A percentile compares a stretch with the other conserved stretches of the same genome.
phyloP scores from a whole-genome alignment of 1,139 yeast genomes.

The Geotrichum europaeum region DNA sequence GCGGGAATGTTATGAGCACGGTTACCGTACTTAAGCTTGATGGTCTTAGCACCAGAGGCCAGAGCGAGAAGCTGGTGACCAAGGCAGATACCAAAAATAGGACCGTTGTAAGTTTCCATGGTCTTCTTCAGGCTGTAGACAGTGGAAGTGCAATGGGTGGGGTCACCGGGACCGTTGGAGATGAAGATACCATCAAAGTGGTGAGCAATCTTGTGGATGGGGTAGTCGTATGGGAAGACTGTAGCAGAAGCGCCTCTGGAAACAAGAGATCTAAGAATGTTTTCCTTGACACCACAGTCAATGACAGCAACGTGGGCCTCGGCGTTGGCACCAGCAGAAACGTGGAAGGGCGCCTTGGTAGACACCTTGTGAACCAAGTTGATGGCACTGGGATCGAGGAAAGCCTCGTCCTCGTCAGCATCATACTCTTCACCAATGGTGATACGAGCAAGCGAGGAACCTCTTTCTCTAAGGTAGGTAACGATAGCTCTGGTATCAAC shows the following conservation, averaged over 20 bases:
- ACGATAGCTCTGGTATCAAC: conserved; percentile 96
- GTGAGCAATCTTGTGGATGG: conserved; percentile 82
- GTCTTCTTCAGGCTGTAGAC: conserved; percentile 68
- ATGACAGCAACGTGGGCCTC: conserved; percentile 79
- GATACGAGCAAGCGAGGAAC: conserved; percentile 86
- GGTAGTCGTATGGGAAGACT: conserved; percentile 93
- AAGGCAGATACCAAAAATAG: conserved; percentile 93
- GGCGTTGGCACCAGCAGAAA: conserved; percentile 51
- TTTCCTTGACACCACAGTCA: conserved; percentile 98
- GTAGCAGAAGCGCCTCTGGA: conserved; percentile 94
- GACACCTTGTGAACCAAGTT: conserved; percentile 91
- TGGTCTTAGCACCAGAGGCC: conserved; percentile 89
- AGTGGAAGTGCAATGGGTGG: conserved; percentile 84
- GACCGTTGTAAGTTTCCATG: conserved; percentile 65
- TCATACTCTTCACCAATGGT: conserved; percentile 87
- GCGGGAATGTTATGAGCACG: conserved; percentile 99
- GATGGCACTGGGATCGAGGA: conserved; percentile 84
- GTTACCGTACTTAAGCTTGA: conserved; percentile 93
- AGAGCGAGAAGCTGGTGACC: conserved; percentile 95
- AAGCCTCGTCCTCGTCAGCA: conserved; percentile 88
- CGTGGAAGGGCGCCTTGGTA: conserved; percentile 91
- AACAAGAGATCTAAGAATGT: conserved; percentile 86
- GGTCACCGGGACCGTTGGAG: conserved; percentile 98
- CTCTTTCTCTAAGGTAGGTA: conserved; percentile 87
- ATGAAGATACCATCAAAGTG: conserved; percentile 92